Base-by-base conservation (phyloP, 78 protist genomes). In the Dictyostelium firmibasis region DNA sequence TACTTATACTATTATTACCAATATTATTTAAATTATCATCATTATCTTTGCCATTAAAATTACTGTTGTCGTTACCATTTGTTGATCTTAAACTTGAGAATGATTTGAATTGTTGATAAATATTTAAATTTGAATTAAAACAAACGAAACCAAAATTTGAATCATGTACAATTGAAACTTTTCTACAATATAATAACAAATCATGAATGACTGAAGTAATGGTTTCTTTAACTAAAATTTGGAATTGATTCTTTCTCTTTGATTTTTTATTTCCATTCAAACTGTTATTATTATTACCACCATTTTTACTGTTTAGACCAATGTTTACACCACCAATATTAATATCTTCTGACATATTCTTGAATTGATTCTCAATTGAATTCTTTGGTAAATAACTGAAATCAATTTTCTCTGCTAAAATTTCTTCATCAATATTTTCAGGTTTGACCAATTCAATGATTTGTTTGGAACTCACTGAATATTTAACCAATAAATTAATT, bases 171-270 rank as follows among this genome's bases (percentile, higher is more conserved):
- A 89, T 81, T 27, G 94, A 89, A 31, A 89, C 94, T 70, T 78
- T 89, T 81, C 87, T 57, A 23, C 94, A 89, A 81, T 89, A 89
- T 13, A 89, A 20, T 10, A 89, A 18, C 5, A 89, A 35, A 41
- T 89, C 94, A 31, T 60, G 18, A 47, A 50, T 43, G 2, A 89
- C 11, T 35, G 57, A 69, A 2, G 43, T 11, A 2, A 89, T 44
- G 2, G 20, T 31, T 13, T 64, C 41, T 23, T 47, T 78, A 18
- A 81, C 31, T n/a, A 79, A 20, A 47, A 89, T 81, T 43, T 89
- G 81, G 43, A 89, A 89, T 8, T 79, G 62, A 57, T 57, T 82
- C 86, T 57, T 82, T 33, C 27, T 57, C 27, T 57, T 78, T 44
- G 14, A 33, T 35, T 4, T 14, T 13, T 62, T 70, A 25, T 25